These are phyloP conservation scores for Lippia alba DNA, from an alignment of 305 asterid species.

Conservation along the genomic window DNA sequence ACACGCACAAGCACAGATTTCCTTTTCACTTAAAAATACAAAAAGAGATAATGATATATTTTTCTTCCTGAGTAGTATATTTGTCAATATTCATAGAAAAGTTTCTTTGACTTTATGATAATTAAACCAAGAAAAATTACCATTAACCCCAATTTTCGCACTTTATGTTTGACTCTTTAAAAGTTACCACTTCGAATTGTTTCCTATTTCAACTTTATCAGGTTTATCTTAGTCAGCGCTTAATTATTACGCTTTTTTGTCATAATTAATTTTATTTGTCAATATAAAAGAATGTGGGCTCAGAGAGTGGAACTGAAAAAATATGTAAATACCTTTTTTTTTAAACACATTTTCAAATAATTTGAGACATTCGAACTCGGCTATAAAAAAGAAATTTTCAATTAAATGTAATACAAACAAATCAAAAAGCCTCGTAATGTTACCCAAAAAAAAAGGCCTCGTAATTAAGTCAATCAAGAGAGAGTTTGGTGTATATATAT, in stretches of 20 bases:
- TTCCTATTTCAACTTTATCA: slow-evolving; percentile 17
- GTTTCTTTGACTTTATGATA: slow-evolving; percentile 31
- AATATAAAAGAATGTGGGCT: neutral
- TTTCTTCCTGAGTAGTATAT: neutral
- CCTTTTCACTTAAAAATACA: neutral
- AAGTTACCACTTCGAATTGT: slow-evolving; percentile 46
- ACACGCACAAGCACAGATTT: neutral
- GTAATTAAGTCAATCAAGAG: no score
- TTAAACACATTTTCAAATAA: no score
- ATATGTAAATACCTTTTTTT: no score
- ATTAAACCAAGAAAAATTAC: slow-evolving; percentile 24
- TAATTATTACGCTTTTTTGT: neutral
- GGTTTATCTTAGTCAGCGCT: slow-evolving; percentile 20
- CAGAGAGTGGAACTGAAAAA: no score
- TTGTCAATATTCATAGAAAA: slow-evolving; percentile 29
- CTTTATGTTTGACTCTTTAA: slow-evolving; percentile 47
- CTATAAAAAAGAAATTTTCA: no score
- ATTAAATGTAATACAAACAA: no score
- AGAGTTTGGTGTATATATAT: slow-evolving; percentile 26
- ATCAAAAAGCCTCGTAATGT: no score
- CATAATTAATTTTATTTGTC: neutral
- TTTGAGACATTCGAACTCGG: no score
- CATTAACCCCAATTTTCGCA: slow-evolving; percentile 14
- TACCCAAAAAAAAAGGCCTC: no score
- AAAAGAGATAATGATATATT: slow-evolving; percentile 10